A percentile compares a stretch with the other conserved stretches of the same genome.
Conservation (phyloP, 2,329 filamentous ascomycete species). For the Trichoderma hamatum region DNA sequence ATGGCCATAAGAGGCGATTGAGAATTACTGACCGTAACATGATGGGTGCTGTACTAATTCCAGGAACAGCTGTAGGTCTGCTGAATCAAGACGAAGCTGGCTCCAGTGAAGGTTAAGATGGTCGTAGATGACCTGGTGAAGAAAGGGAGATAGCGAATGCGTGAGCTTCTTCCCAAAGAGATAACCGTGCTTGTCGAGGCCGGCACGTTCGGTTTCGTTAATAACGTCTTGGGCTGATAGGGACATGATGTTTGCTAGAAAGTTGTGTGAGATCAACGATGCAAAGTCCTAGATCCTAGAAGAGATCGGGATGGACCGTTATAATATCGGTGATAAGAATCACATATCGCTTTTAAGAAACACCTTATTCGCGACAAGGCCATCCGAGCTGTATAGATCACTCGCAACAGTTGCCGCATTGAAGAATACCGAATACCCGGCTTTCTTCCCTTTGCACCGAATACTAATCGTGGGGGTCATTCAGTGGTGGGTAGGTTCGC, state of each 20-base stretch:
- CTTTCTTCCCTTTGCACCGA: neutral
- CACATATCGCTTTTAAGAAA: neutral
- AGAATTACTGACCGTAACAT: constrained; percentile 12
- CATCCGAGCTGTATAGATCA: neutral
- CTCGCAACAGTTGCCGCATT: neutral
- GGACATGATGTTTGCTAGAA: neutral
- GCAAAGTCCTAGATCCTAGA: neutral
- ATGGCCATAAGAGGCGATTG: neutral
- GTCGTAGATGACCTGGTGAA: constrained; percentile 22
- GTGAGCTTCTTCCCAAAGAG: constrained; percentile 21
- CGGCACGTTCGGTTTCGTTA: constrained; percentile 3
- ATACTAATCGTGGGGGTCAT: constrained; percentile 1
- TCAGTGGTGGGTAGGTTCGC: constrained; percentile 1
- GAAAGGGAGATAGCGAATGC: constrained; percentile 21
- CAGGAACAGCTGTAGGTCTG: constrained; percentile 9
- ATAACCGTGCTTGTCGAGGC: constrained; percentile 19
- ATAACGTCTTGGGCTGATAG: neutral
- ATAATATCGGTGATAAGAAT: neutral
- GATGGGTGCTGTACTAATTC: constrained; percentile 12
- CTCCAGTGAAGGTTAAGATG: constrained; percentile 15
- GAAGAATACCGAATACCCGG: constrained; percentile 20
- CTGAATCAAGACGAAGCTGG: constrained; percentile 18
- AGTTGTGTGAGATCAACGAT: neutral
- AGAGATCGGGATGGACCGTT: neutral
- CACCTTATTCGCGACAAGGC: neutral